Evolutionary conservation across 768 basidiomycete species (phyloP), one percentile per base, ranked within the genome.

Genomic region (Xerocomellus chrysenteron): DNA sequence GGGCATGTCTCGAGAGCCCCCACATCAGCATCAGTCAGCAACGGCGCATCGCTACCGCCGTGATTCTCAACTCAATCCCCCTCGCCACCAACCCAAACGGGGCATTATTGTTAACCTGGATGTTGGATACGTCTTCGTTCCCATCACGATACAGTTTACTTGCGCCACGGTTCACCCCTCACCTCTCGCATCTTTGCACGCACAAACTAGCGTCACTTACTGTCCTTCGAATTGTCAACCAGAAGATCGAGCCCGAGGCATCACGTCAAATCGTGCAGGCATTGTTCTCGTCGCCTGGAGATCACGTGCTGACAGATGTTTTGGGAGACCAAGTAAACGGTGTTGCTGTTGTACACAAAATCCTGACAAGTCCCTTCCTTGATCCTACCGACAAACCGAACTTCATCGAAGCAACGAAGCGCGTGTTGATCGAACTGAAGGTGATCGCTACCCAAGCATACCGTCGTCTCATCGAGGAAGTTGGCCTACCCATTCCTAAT

Each of bases 1-100:
- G 96, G 60, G 95, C 97, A 12, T 97, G 95, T 70, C 80, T 98
- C 19, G 97, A 98, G 73, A 94, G 87, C 70, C 85, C 90, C 35
- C 85, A 90, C 66, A 90, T 96, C 43, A 92, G 83, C 24, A 61
- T 90, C 55, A 92, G 87, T 68, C 95, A 98, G 69, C 91, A 94
- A 75, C 94, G 96, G 69, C 92, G 95, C 35, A 88, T 98, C 62
- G 94, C 94, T 11, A 92, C 93, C 10, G 90, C 95, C 19, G 79
- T 99, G 71, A 92, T 98, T 59, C 80, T 98, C 65, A 98, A 99
- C 77, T 96, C 95, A 7, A 97, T 98, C 54, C 95, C 96, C 32
- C 81, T 99, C 56, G 94, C 95, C 16, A 98, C 96, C 17, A 98
- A 97, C 69, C 94, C 96, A 11, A 99, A 99, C 66, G 97, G 97